Evolutionary conservation across 2,329 filamentous ascomycete genomes (phyloP).

Genomic region (Arthrobotrys sphaeroides): DNA sequence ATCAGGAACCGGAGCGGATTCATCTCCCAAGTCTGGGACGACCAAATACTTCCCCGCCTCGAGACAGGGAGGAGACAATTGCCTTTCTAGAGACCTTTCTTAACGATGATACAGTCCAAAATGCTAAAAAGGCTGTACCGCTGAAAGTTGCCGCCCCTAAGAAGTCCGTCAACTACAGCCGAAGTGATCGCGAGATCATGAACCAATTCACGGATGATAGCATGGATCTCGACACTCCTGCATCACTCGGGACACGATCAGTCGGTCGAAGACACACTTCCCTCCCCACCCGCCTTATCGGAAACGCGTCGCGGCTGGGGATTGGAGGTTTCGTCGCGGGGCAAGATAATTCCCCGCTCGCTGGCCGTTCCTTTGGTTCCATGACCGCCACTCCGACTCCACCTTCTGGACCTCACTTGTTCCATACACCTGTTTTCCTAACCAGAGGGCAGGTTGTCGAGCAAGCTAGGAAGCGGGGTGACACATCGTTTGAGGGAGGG

Average conservation of each 20-base stretch:
- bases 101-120: constrained; percentile 1
- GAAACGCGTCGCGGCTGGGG: constrained; percentile 3
- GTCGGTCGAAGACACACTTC: constrained; percentile 23
- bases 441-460: neutral
- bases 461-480: neutral
- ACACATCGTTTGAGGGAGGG: neutral
- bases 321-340: neutral
- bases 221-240: constrained; percentile 16
- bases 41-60: constrained; percentile 1
- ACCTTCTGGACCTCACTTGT: neutral
- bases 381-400: neutral
- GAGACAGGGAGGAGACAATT: constrained; percentile 20
- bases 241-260: constrained; percentile 17
- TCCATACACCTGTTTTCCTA: neutral
- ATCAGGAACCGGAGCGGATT: constrained; percentile 1
- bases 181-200: constrained; percentile 46
- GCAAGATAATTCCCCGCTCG: constrained; percentile 3
- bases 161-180: constrained; percentile 6
- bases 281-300: constrained; percentile 20
- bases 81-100: constrained; percentile 20
- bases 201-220: constrained; percentile 13
- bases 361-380: neutral
- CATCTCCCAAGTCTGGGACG: constrained; percentile 11
- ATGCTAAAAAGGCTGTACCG: constrained; percentile 16
- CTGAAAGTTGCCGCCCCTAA: neutral